A percentile compares a stretch with the other conserved stretches of the same genome.
These are phyloP conservation scores for Rhizoclosmatium globosum DNA, from an alignment of 192 early-diverging fungal genomes.

Conservation along the genomic window DNA sequence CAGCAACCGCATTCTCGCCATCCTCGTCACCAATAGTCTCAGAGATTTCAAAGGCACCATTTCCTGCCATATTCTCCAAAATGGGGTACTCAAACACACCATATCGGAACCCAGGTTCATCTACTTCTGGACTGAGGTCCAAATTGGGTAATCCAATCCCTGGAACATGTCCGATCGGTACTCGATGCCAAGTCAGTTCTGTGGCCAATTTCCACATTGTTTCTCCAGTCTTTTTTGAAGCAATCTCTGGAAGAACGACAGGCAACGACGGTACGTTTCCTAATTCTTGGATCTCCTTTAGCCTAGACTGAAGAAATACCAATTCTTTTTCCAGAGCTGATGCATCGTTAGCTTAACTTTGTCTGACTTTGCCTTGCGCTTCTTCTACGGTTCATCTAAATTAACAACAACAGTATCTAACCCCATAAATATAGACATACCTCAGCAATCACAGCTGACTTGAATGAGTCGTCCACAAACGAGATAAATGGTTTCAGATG, in stretches of 20 bases:
- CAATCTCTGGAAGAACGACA: neutral
- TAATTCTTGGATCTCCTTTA: neutral
- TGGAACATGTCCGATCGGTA: conserved; percentile 31
- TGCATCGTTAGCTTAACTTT: neutral
- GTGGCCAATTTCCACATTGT: conserved; percentile 11
- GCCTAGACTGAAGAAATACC: neutral
- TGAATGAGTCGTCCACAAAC: conserved; percentile 24
- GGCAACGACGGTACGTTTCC: neutral
- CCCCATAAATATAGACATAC: too few relatives aligned
- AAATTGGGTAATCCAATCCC: conserved; percentile 28
- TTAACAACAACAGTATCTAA: too few relatives aligned
- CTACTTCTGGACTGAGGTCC: conserved; percentile 9
- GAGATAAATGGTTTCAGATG: conserved; percentile 20
- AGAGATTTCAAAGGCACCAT: neutral
- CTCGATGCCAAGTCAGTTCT: conserved; percentile 12
- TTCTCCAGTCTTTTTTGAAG: neutral
- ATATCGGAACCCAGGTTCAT: neutral
- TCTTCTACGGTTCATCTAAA: too few relatives aligned
- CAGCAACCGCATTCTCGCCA: neutral
- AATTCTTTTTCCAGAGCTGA: neutral
- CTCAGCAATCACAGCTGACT: conserved; percentile 8
- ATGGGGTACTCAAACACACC: neutral
- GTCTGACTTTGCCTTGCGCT: too few relatives aligned
- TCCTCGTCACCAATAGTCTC: neutral
- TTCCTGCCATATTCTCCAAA: neutral